Conservation (phyloP, 352 stramenopile species). For the Pythium utonaiense region DNA sequence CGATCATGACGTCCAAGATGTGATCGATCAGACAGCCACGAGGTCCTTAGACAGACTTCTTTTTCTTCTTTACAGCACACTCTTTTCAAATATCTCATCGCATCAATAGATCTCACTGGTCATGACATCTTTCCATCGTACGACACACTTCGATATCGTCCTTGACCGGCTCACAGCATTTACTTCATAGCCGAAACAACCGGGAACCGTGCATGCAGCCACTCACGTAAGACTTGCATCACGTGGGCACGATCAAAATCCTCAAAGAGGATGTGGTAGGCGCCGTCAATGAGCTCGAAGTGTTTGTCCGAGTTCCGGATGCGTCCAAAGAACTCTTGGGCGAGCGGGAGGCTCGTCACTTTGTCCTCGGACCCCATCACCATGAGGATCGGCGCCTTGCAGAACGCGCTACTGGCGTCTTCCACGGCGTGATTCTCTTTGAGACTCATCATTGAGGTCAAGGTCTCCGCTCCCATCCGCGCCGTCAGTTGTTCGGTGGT, state of each 20-base stretch:
- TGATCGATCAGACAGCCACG: too few species aligned
- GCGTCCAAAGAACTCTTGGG: constrained; percentile 40
- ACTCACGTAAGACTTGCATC: constrained; percentile 34
- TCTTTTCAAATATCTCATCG: too few species aligned
- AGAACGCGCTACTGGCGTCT: constrained; percentile 12
- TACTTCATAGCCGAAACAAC: too few species aligned
- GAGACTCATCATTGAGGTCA: constrained; percentile 16
- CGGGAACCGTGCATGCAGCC: constrained; percentile 44
- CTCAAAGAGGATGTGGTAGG: constrained; percentile 59
- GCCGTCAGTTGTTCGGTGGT: constrained; percentile 11
- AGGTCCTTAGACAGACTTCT: too few species aligned
- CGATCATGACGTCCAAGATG: too few species aligned
- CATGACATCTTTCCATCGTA: too few species aligned
- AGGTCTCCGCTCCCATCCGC: constrained; percentile 16
- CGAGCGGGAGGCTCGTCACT: constrained; percentile 31
- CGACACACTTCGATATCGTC: too few species aligned
- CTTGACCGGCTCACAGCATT: too few species aligned
- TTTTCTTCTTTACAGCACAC: too few species aligned
- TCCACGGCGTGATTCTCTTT: constrained; percentile 13
- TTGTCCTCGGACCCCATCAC: constrained; percentile 21
- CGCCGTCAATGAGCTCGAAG: constrained; percentile 46
- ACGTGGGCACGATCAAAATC: constrained; percentile 56
- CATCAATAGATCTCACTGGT: too few species aligned
- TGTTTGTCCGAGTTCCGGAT: constrained; percentile 49
- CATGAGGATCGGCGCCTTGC: constrained; percentile 11